phyloP scores from a whole-genome alignment of 2,329 filamentous ascomycete genomes.

The Huntiella moniliformis region DNA sequence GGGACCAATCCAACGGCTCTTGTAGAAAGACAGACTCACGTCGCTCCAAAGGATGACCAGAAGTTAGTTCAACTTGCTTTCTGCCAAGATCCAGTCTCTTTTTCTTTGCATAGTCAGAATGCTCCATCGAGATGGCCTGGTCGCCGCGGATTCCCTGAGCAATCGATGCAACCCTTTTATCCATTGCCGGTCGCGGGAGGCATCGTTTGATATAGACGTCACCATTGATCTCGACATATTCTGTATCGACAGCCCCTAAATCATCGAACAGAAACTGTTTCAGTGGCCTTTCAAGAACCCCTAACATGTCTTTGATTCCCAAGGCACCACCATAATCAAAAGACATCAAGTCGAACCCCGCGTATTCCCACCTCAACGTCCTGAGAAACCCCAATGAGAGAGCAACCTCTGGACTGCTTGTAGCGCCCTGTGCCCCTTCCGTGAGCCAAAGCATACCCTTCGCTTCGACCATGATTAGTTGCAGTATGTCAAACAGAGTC shows the following conservation, averaged over 20 bases:
- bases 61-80: no score
- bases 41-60: no score
- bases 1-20: no score
- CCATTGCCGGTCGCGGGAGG: background rate
- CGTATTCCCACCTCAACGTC: slow-evolving; percentile 1
- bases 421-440: background rate
- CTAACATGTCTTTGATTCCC: no score
- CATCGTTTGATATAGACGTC: background rate
- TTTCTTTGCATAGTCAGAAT: no score
- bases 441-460: slow-evolving; percentile 1
- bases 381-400: background rate
- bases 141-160: no score
- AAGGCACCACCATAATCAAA: background rate
- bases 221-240: background rate
- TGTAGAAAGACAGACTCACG: no score
- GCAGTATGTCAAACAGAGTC: background rate
- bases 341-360: background rate
- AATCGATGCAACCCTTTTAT: background rate
- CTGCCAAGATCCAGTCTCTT: no score
- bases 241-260: background rate
- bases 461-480: background rate
- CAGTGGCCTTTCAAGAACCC: background rate
- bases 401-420: background rate
- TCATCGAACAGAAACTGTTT: background rate
- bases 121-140: no score